Evolutionary conservation across 2,329 filamentous ascomycete species (phyloP), one percentile per base, ranked within the genome.

Genomic region (Xylariales sp.): DNA sequence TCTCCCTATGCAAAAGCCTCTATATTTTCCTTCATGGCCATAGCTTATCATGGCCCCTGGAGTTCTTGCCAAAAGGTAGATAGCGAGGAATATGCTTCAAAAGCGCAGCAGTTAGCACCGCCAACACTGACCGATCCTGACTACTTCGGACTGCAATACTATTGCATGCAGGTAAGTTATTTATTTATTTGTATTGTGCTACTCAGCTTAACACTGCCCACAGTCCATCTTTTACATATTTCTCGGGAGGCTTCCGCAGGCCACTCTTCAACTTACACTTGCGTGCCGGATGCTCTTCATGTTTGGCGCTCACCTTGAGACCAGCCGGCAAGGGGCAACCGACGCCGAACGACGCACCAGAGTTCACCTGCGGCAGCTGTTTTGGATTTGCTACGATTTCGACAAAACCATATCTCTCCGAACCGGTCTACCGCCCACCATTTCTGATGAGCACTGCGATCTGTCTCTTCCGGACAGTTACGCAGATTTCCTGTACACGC

Each of bases 381-480:
- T 79, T 46, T 79, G 76, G 74, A 46, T 77, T 4, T 69, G 67
- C 43, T 78, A 75, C 40, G 61, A 60, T 3, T 53, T 75, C 8
- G 75, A 79, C 46, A 78, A 76, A 41, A 74, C 78, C n/a, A 61
- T 78, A 11, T 60, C 70, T 1, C 56, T 79, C 1, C 65, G 74
- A 4, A 72, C 67, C 0, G 72, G 73, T 0, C 72, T 74, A 32
- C 73, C 73, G 0, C 73, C 74, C 2, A 53, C 62, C 1, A 66
- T 76, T 16, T 52, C 57, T 5, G 71, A 75, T 36, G 66, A 72
- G 14, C 66, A 73, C 37, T 77, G 74, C 43, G 72, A 77, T 45
- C 54, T 77, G 13, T 66, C 68, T 0, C 53, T 77, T 4, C 72
- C 73, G 0, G 54, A 60, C 0, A 54, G 54, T 2, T 67, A 67